Percentiles rank a stretch among this genome's conserved stretches.
These are phyloP conservation scores for Cutaneotrichosporon sp. DNA, from an alignment of 1,284 basidiomycete genomes.

Conservation along the genomic window DNA sequence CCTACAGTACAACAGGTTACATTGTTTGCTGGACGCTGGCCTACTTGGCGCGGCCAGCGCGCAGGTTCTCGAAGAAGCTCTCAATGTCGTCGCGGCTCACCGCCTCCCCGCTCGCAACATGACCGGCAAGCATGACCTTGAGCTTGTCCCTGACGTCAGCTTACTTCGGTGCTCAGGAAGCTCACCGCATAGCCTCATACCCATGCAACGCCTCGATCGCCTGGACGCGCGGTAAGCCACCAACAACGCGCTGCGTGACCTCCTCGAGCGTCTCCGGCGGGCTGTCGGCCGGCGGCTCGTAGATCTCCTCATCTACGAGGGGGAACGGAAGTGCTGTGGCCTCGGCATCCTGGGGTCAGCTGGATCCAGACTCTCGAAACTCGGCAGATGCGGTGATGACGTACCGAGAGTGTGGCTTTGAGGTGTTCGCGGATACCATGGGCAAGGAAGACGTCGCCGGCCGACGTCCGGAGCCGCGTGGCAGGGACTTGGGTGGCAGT, in stretches of 20 bases:
- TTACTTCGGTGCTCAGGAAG: conserved; percentile 18
- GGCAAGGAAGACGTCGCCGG: conserved; percentile 48
- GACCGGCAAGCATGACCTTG: conserved; percentile 38
- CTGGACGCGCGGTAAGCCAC: conserved; percentile 44
- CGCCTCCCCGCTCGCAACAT: conserved; percentile 33
- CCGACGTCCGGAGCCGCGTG: conserved; percentile 23
- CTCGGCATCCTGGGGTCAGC: neutral
- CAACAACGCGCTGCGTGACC: conserved; percentile 42
- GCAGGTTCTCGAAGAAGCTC: conserved; percentile 38
- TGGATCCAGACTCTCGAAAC: neutral
- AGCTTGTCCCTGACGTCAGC: conserved; percentile 35
- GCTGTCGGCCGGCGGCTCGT: conserved; percentile 47
- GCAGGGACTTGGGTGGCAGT: neutral
- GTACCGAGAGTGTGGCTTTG: conserved; percentile 21
- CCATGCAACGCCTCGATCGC: conserved; percentile 51
- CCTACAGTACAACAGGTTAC: neutral
- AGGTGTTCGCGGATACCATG: conserved; percentile 40
- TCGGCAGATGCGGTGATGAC: neutral
- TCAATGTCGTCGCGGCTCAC: conserved; percentile 48
- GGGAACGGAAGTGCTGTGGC: conserved; percentile 37
- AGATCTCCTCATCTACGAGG: conserved; percentile 48
- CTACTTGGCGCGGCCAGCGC: conserved; percentile 1
- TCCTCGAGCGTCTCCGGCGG: conserved; percentile 47
- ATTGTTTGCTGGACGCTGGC: neutral
- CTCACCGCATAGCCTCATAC: conserved; percentile 30